Evolutionary conservation across 75 land plant genomes (phyloP), one percentile per base, ranked within the genome.

Genomic region (Cryptomeria japonica): DNA sequence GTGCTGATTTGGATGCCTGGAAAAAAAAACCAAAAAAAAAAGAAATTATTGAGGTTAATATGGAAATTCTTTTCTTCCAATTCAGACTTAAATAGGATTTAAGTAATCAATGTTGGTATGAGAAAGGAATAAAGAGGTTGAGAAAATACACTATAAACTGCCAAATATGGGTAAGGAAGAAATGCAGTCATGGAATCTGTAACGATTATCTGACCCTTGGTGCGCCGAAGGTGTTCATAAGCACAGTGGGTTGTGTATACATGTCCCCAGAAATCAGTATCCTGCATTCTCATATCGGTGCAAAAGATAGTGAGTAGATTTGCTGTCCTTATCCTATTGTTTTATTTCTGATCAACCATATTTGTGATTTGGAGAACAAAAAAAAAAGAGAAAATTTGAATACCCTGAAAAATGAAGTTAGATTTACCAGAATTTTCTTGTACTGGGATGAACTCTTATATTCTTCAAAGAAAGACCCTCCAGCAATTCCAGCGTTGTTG

Each of bases 1-100:
- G 46, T 28, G 91, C 91, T 56, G 85, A 83, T 86, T 91, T 91
- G 44, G 92, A 55, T 61, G 92, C 92, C 92, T 91, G 85, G n/a
- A 18, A 80, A 47, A 34, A 11, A 75, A 14, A 42, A 49, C n/a
- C 51, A 70, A 75, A 75, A 14, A 42, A 36, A n/a, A 37, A 70
- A 51, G 31, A 19, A 36, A 41, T 12, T 18, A 36, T 14, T 25
- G 49, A 6, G 44, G 25, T 36, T 85, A 37, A 32, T 49, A 9
- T 86, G 76, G 9, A 80, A 41, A 41, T 41, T 3, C 0, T 36
- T 36, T 78, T 22, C 28, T 77, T 19, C 42, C 47, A 46, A 22
- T 4, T 13, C 41, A 77, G 36, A 25, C 25, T 3, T 36, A 2
- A n/a, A 41, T 78, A 16, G 87, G 41, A 9, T 76, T 25, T 5